phyloP scores from a whole-genome alignment of 345 rosid species.

The Dimocarpus longan region DNA sequence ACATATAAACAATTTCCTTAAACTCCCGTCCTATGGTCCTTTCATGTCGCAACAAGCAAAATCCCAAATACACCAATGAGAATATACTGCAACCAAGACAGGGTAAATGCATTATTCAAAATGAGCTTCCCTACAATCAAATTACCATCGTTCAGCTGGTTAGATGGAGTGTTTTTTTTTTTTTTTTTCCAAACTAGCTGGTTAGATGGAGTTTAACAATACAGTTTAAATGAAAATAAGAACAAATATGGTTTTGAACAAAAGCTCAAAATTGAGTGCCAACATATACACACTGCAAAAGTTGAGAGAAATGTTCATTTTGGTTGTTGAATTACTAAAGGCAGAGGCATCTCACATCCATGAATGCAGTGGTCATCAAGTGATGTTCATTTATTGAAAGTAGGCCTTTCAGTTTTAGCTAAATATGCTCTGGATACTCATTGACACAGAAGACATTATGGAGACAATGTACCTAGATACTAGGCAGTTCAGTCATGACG shows the following conservation, averaged over 20 bases:
- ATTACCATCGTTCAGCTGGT: too few relatives aligned
- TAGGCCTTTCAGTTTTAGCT: neutral
- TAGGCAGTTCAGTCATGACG: slow-evolving; percentile 90
- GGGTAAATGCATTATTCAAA: neutral
- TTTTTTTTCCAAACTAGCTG: too few relatives aligned
- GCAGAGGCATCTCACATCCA: neutral
- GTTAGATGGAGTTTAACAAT: too few relatives aligned
- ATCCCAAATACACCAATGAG: slow-evolving; percentile 80
- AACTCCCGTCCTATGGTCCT: slow-evolving; percentile 46
- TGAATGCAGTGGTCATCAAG: neutral
- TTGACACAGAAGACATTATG: slow-evolving; percentile 9
- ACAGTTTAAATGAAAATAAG: neutral
- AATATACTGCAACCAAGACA: slow-evolving; percentile 58
- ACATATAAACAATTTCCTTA: neutral
- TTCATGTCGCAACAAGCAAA: slow-evolving; percentile 79
- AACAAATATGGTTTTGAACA: neutral
- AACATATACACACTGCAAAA: neutral
- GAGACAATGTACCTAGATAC: slow-evolving; percentile 59
- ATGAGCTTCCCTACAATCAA: neutral
- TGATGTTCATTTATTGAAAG: neutral
- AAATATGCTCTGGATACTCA: neutral
- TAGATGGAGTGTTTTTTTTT: too few relatives aligned
- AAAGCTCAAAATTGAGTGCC: neutral
- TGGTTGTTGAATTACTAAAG: neutral
- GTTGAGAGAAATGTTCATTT: neutral